Percentiles rank a stretch among this genome's conserved stretches.
Conservation (phyloP, 345 rosid genomes). For the Melaleuca quinquenervia region DNA sequence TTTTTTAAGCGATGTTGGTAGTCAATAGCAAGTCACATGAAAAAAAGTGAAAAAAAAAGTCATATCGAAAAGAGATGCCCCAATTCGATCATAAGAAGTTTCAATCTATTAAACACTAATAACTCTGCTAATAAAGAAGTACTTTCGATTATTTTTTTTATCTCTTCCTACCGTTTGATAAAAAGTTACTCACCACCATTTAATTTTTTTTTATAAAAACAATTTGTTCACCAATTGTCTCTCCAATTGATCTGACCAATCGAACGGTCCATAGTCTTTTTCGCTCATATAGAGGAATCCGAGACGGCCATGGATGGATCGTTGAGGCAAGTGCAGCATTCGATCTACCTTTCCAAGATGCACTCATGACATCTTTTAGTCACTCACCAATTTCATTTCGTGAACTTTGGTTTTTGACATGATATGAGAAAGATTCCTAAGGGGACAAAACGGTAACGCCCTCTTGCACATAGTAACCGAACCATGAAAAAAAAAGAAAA, state of each 20-base stretch:
- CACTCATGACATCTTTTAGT: not conserved
- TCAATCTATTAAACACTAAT: accelerated
- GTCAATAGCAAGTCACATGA: accelerated
- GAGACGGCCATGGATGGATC: accelerated
- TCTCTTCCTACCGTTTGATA: not conserved
- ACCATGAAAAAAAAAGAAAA: accelerated
- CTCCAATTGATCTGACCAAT: accelerated
- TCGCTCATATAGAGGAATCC: not conserved
- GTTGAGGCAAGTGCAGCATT: not conserved
- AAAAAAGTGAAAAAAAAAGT: no score
- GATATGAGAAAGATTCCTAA: not conserved
- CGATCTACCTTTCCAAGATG: not conserved
- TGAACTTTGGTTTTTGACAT: not conserved
- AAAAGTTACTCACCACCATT: not conserved
- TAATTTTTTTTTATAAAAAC: not conserved
- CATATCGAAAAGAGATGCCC: no score
- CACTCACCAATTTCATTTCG: not conserved
- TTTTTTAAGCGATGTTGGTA: not conserved
- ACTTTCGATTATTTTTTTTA: not conserved
- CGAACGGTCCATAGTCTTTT: not conserved
- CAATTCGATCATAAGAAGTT: no score
- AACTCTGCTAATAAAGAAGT: not conserved
- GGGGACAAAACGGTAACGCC: not conserved
- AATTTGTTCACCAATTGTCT: not conserved
- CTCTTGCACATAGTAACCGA: not conserved